A percentile compares a stretch with the other conserved stretches of the same genome.
Conservation (phyloP, 108 stramenopile genomes). For the Epipyxis sp. region DNA sequence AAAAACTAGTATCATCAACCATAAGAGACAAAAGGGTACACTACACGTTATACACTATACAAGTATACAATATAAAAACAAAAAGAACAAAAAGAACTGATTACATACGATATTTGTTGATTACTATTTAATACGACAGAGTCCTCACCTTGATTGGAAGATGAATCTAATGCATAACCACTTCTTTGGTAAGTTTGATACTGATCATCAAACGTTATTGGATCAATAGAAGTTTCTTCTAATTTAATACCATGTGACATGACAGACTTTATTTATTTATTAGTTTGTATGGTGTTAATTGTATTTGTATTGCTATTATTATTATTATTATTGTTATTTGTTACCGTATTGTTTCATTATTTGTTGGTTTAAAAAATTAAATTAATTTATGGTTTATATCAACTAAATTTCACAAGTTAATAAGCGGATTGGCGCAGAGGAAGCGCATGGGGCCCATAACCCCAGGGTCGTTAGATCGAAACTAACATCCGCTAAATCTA, state of each 20-base stretch:
- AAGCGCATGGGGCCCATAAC: no score
- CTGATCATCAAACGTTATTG: slow-evolving; percentile 4
- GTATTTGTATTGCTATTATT: no score
- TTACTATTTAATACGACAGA: background rate
- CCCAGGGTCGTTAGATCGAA: no score
- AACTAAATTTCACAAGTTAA: no score
- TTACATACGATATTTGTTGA: background rate
- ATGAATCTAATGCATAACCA: slow-evolving; percentile 4
- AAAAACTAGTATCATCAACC: background rate
- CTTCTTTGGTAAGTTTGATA: slow-evolving; percentile 14
- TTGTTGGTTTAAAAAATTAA: no score
- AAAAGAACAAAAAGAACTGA: background rate
- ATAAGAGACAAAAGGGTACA: background rate
- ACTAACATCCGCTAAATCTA: no score
- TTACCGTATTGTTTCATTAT: no score
- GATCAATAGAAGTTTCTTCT: slow-evolving; percentile 4
- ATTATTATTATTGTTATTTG: no score
- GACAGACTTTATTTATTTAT: background rate
- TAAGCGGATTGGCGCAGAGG: no score
- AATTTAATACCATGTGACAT: background rate
- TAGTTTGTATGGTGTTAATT: background rate
- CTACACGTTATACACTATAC: background rate
- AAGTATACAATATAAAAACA: background rate
- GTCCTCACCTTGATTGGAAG: slow-evolving; percentile 1
- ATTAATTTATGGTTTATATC: no score